These are phyloP conservation scores for Cordyceps cateniannulata DNA, from an alignment of 2,329 filamentous ascomycete genomes.

Conservation along the genomic window DNA sequence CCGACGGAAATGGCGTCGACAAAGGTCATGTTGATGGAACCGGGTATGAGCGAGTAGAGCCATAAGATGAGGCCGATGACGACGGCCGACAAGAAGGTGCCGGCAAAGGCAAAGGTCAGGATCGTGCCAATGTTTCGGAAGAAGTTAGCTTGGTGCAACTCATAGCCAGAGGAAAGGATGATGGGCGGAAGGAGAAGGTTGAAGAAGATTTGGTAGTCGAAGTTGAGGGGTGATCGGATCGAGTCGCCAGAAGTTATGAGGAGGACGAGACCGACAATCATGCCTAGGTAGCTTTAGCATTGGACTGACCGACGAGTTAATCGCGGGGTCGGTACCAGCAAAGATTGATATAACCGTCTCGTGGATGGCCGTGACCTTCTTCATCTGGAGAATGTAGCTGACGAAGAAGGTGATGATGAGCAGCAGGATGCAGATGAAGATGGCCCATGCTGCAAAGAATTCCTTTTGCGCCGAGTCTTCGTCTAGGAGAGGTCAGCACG, in stretches of 20 bases:
- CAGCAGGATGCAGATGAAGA: slow-evolving; percentile 93
- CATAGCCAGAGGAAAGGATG: slow-evolving; percentile 94
- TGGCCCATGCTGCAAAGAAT: slow-evolving; percentile 90
- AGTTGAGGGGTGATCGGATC: slow-evolving; percentile 86
- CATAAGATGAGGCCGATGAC: slow-evolving; percentile 85
- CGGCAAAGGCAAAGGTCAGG: slow-evolving; percentile 93
- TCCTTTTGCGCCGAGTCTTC: slow-evolving; percentile 86
- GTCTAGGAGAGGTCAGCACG: slow-evolving; percentile 35
- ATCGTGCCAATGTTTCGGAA: slow-evolving; percentile 98
- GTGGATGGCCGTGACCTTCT: slow-evolving; percentile 94
- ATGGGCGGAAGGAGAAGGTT: slow-evolving; percentile 97
- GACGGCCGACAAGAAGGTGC: slow-evolving; percentile 95
- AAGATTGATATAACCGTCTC: slow-evolving; percentile 99
- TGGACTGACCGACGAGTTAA: no score
- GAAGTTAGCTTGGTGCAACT: slow-evolving; percentile 97
- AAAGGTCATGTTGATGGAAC: slow-evolving; percentile 80
- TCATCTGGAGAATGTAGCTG: slow-evolving; percentile 93
- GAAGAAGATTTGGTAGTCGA: slow-evolving; percentile 99
- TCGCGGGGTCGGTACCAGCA: slow-evolving; percentile 53
- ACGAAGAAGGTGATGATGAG: slow-evolving; percentile 93
- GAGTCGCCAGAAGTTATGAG: slow-evolving; percentile 74
- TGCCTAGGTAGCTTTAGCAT: slow-evolving; percentile 52
- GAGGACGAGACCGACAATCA: slow-evolving; percentile 88
- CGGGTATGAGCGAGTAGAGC: slow-evolving; percentile 79
- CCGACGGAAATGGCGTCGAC: slow-evolving; percentile 96